A percentile compares a stretch with the other conserved stretches of the same genome.
Evolutionary conservation across 441 rosid genomes (phyloP).

Genomic region (Breynia disticha): DNA sequence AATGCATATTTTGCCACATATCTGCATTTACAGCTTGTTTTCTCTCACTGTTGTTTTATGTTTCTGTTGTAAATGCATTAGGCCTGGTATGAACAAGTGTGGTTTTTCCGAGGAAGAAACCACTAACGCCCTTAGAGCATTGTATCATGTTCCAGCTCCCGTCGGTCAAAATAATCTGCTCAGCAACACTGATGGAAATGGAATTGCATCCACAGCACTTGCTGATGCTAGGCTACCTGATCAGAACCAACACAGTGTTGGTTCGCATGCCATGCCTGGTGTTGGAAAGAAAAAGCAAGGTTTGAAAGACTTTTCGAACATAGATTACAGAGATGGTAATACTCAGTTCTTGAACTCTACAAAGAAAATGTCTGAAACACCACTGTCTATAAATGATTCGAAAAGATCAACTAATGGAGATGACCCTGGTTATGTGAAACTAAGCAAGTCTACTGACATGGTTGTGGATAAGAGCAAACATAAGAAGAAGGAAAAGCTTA

Average conservation of each 20-base stretch:
- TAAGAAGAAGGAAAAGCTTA: slow-evolving; percentile 62
- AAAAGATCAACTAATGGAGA: slow-evolving; percentile 29
- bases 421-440: slow-evolving; percentile 27
- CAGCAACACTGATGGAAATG: slow-evolving; percentile 22
- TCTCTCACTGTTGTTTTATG: slow-evolving; percentile 17
- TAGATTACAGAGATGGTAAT: slow-evolving; percentile 30
- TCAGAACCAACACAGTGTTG: slow-evolving; percentile 19
- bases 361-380: slow-evolving; percentile 31
- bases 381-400: slow-evolving; percentile 25
- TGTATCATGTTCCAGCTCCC: slow-evolving; percentile 37
- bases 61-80: slow-evolving; percentile 28
- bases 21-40: slow-evolving; percentile 4
- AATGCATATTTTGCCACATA: slow-evolving; percentile 10
- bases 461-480: slow-evolving; percentile 37
- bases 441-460: slow-evolving; percentile 29
- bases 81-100: slow-evolving; percentile 86
- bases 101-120: slow-evolving; percentile 69
- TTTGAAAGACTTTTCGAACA: slow-evolving; percentile 23
- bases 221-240: slow-evolving; percentile 13
- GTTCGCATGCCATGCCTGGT: slow-evolving; percentile 19
- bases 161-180: slow-evolving; percentile 36
- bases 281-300: slow-evolving; percentile 42
- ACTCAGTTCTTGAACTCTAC: slow-evolving; percentile 22
- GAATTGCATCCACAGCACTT: slow-evolving; percentile 11
- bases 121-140: slow-evolving; percentile 45